Conservation (phyloP, 148 eudicot genomes). For the Limonium bicolor region DNA sequence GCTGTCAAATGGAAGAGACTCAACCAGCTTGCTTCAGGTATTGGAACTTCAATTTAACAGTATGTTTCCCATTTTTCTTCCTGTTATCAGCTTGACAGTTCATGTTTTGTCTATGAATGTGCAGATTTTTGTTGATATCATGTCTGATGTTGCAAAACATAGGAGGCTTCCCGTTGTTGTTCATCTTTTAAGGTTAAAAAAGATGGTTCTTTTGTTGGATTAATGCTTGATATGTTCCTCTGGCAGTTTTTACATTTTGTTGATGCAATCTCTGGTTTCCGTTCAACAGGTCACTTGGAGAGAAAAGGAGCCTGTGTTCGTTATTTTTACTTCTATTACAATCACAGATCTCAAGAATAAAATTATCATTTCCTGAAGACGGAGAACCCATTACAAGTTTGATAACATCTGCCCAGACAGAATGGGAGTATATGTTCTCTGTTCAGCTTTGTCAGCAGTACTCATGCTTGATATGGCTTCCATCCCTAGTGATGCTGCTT, state of each 20-base stretch:
- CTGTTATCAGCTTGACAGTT: not conserved
- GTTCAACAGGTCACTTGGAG: conserved; percentile 63
- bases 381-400: conserved; percentile 15
- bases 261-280: not conserved
- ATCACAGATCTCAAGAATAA: conserved; percentile 44
- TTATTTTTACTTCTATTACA: conserved; percentile 59
- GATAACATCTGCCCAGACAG: conserved; percentile 18
- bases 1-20: conserved; percentile 35
- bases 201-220: not conserved
- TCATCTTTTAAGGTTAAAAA: conserved; percentile 49
- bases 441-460: conserved; percentile 53
- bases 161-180: conserved; percentile 52
- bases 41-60: not conserved
- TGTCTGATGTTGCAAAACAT: conserved; percentile 65
- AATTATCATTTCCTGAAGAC: conserved; percentile 13
- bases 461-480: conserved; percentile 77
- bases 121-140: conserved; percentile 52
- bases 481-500: conserved; percentile 55
- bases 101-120: not conserved
- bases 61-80: not conserved
- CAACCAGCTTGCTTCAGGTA: conserved; percentile 58
- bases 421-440: conserved; percentile 80
- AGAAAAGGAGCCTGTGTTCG: conserved; percentile 54
- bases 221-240: not conserved
- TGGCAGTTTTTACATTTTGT: not conserved